Conservation (phyloP, 2,329 filamentous ascomycete species). For the Alternaria solani region DNA sequence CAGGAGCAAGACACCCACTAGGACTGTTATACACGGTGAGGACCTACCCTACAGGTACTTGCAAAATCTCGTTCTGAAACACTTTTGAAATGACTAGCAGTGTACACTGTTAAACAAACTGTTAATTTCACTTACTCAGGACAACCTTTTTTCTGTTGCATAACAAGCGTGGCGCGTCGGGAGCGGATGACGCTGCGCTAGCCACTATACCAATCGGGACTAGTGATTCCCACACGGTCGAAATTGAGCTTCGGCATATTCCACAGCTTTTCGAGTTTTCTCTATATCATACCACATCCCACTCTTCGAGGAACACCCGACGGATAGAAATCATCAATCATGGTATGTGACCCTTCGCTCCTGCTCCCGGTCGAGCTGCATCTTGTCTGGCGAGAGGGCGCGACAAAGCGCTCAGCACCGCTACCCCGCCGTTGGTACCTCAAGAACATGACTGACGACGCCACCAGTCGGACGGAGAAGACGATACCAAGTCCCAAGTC, state of each 20-base stretch:
- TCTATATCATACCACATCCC: constrained; percentile 29
- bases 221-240: constrained; percentile 13
- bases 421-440: constrained; percentile 11
- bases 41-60: not conserved
- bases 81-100: not conserved
- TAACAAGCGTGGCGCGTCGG: not conserved
- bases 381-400: not conserved
- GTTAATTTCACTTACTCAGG: not conserved
- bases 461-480: constrained; percentile 98
- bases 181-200: not conserved
- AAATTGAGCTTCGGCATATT: constrained; percentile 25
- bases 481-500: constrained; percentile 88
- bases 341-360: constrained; percentile 41
- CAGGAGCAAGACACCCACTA: not conserved
- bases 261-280: constrained; percentile 25
- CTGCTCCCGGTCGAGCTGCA: not conserved
- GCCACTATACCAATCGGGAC: constrained; percentile 11
- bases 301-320: constrained; percentile 57
- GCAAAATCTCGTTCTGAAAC: not conserved
- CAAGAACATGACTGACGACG: constrained; percentile 26
- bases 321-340: constrained; percentile 51
- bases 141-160: not conserved
- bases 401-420: not conserved
- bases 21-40: not conserved
- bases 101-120: not conserved